Conservation (phyloP, 2,329 filamentous ascomycete species). For the Lachnellula hyalina region DNA sequence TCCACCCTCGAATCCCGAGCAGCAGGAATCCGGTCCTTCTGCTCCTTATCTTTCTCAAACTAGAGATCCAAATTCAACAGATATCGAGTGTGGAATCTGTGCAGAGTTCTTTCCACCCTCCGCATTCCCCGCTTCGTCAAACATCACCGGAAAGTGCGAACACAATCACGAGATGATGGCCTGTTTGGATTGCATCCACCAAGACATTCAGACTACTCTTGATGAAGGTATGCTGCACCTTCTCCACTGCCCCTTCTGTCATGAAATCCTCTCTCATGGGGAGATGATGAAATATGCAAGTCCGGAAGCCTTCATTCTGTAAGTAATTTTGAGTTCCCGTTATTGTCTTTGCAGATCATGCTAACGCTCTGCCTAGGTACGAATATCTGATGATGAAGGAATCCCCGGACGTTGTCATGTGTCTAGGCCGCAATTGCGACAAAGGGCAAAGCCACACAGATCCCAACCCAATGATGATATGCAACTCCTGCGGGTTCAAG, state of each 20-base stretch:
- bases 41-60: background rate
- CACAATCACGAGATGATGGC: slow-evolving; percentile 3
- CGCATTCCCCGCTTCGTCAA: slow-evolving; percentile 7
- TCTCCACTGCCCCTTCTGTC: slow-evolving; percentile 13
- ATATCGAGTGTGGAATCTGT: slow-evolving; percentile 14
- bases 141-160: slow-evolving; percentile 12
- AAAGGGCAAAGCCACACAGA: slow-evolving; percentile 14
- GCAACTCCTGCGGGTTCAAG: slow-evolving; percentile 16
- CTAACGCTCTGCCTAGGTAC: slow-evolving; percentile 5
- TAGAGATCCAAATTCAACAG: background rate
- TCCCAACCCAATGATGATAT: slow-evolving; percentile 18
- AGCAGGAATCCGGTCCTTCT: background rate
- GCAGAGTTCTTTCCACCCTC: background rate
- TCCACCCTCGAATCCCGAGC: background rate
- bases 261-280: slow-evolving; percentile 4
- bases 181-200: slow-evolving; percentile 10
- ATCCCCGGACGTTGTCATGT: slow-evolving; percentile 13
- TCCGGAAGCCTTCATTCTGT: slow-evolving; percentile 8
- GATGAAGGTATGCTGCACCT: slow-evolving; percentile 5
- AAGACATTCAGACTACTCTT: slow-evolving; percentile 3
- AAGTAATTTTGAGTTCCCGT: background rate
- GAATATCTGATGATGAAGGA: slow-evolving; percentile 12
- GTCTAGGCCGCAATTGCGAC: slow-evolving; percentile 17
- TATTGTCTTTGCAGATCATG: background rate
- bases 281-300: slow-evolving; percentile 14